phyloP scores from a whole-genome alignment of 805 yeast genomes.

The Wickerhamomyces chaumierensis region DNA sequence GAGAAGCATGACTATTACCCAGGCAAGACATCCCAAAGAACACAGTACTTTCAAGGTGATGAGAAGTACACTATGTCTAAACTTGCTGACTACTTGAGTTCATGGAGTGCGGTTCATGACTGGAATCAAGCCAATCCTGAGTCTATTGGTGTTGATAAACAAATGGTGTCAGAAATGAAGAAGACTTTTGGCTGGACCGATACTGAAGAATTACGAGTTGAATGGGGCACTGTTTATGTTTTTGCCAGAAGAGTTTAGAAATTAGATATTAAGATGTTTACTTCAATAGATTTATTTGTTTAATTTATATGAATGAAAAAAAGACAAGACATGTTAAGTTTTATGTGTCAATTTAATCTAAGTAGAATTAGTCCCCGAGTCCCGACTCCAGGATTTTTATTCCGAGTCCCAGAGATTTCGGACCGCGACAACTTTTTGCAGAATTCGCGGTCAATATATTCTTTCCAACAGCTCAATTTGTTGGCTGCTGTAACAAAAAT shows the following conservation, averaged over 20 bases:
- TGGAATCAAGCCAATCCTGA: conserved; percentile 36
- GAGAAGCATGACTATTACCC: conserved; percentile 24
- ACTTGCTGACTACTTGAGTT: conserved; percentile 39
- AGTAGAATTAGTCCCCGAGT: not conserved
- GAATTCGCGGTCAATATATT: too few relatives aligned
- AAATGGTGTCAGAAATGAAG: conserved; percentile 32
- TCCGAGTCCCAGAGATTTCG: not conserved
- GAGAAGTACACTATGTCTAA: conserved; percentile 32
- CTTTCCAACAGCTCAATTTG: too few relatives aligned
- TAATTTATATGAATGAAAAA: too few relatives aligned
- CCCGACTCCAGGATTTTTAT: not conserved
- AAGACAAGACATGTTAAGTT: conserved; percentile 1
- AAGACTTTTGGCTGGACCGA: conserved; percentile 33
- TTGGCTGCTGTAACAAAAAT: too few relatives aligned
- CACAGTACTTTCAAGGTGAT: conserved; percentile 27
- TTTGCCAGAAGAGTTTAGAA: conserved; percentile 26
- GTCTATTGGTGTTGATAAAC: conserved; percentile 35
- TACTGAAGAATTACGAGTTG: conserved; percentile 29
- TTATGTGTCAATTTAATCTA: conserved; percentile 2
- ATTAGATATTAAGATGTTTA: too few relatives aligned
- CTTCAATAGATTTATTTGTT: too few relatives aligned
- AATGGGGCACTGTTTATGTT: conserved; percentile 46
- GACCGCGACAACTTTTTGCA: not conserved
- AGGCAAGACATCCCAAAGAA: conserved; percentile 12
- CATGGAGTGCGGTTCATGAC: conserved; percentile 60